Evolutionary conservation across 768 basidiomycete species (phyloP).

Genomic region (Agaricus bisporus): DNA sequence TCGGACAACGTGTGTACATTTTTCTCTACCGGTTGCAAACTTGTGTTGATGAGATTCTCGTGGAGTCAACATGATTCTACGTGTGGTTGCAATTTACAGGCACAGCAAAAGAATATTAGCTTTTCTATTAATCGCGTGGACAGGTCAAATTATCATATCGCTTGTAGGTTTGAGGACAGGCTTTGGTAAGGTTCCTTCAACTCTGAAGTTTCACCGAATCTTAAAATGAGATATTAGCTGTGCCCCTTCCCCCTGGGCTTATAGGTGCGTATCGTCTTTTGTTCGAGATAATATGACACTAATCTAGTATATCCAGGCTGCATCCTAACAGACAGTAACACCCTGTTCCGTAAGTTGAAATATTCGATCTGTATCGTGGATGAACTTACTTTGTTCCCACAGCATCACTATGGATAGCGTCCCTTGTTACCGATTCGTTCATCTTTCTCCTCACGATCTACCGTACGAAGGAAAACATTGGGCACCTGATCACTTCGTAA

Average conservation of each 20-base stretch:
- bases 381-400: background rate
- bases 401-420: slow-evolving; percentile 22
- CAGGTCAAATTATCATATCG: slow-evolving; percentile 19
- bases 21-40: no score
- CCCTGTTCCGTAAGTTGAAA: slow-evolving; percentile 19
- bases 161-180: slow-evolving; percentile 18
- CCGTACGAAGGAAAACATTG: slow-evolving; percentile 12
- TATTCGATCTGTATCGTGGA: no score
- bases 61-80: slow-evolving; percentile 26
- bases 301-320: slow-evolving; percentile 15
- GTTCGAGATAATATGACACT: background rate
- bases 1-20: slow-evolving; percentile 12
- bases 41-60: background rate
- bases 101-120: slow-evolving; percentile 14
- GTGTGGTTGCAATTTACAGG: slow-evolving; percentile 24
- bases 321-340: slow-evolving; percentile 17
- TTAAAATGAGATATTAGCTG: slow-evolving; percentile 11
- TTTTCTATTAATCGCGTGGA: slow-evolving; percentile 18
- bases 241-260: slow-evolving; percentile 18
- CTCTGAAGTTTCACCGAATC: background rate
- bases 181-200: slow-evolving; percentile 15
- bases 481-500: background rate
- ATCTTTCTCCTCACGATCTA: slow-evolving; percentile 17
- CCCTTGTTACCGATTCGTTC: slow-evolving; percentile 17
- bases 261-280: slow-evolving; percentile 13